Base-by-base conservation (phyloP, 2,329 filamentous ascomycete species). In the Didymella sp. region DNA sequence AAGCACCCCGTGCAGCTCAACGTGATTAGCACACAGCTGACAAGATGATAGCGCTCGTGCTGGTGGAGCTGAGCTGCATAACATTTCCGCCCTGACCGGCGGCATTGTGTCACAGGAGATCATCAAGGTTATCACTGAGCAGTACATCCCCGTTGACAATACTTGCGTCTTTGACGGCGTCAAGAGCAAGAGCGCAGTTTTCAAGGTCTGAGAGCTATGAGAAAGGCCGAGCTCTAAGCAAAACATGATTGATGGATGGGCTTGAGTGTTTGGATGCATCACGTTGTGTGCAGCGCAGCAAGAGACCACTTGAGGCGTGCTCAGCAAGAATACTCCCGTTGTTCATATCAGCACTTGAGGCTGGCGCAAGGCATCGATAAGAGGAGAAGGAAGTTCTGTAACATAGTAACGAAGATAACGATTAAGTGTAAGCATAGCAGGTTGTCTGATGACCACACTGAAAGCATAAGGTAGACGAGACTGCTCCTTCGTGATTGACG, bases 21-120 rank as follows among this genome's bases (percentile, higher is more conserved):
- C n/a, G n/a, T n/a, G n/a, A n/a, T 12, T 33, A 1, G 4, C 11
- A n/a, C 6, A 6, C 15, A 40, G 31, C 64, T 66, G 24, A 69
- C 44, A 33, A 13, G 15, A 4, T 24, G n/a, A 44, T 37, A 79
- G 86, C 57, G 85, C 88, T 30, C 87, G 96, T 58, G 90, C 91
- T 31, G 87, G 86, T 44, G 91, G 91, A 25, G 90, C 87, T 51
- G 96, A 99, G 75, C 80, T 99, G 58, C 95, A 99, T 79, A 98
- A 97, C 73, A 90, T 96, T 53, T 90, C 93, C 28, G 89, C 93
- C 24, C 79, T 96, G 53, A 89, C 88, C 1, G 96, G 95, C 27
- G 96, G 95, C 3, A 89, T 99, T 80, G 89, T 96, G 44, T 92
- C 94, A n/a, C 96, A 99, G 77, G 95, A 99, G 79, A 86, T 94